Base-by-base conservation (phyloP, 352 stramenopile genomes). In the Phytopythium helicoides region DNA sequence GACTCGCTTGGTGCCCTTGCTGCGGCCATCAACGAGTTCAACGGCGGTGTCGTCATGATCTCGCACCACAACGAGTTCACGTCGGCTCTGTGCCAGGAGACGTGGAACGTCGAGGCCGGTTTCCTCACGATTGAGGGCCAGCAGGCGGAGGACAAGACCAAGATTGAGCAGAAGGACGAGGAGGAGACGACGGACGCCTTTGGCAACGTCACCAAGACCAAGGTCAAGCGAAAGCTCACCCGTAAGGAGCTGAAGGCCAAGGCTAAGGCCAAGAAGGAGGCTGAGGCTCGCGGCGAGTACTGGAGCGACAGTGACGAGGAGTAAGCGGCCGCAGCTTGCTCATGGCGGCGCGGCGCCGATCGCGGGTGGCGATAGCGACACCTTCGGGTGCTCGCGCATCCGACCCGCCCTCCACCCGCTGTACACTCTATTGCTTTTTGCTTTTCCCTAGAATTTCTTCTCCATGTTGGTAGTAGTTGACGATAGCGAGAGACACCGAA, bases 21-120 rank as follows among this genome's bases (percentile, higher is more conserved):
- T 48, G 79, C 87, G 53, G 97, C 96, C 35, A 99, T 99, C 64
- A 89, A 97, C 63, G 84, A 93, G 37, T 99, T 98, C 73, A 93
- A 98, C 68, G 96, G 96, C 71, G 96, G 96, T 87, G 92, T 98
- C 14, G 80, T 98, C 40, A 98, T 98, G 91, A 98, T 98, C 72
- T 97, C 92, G 34, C 95, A 98, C 75, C 95, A 97, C 92, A 93
- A 97, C 60, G 95, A 98, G 68, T 99, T 99, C 73, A 97, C 97
- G 52, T 89, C 80, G 56, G 90, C 87, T 2, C 74, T 98, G 41
- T 97, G 82, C 60, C 94, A 89, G 53, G 95, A 99, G 73, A 94
- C 90, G 62, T 99, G 96, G 96, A 82, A 97, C 65, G 85, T 98
- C 2, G 89, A 91, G 0, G 72, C 76, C 35, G 95, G 96, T 60